These are phyloP conservation scores for Bretziella fagacearum DNA, from an alignment of 2,329 filamentous ascomycete genomes.

Conservation along the genomic window DNA sequence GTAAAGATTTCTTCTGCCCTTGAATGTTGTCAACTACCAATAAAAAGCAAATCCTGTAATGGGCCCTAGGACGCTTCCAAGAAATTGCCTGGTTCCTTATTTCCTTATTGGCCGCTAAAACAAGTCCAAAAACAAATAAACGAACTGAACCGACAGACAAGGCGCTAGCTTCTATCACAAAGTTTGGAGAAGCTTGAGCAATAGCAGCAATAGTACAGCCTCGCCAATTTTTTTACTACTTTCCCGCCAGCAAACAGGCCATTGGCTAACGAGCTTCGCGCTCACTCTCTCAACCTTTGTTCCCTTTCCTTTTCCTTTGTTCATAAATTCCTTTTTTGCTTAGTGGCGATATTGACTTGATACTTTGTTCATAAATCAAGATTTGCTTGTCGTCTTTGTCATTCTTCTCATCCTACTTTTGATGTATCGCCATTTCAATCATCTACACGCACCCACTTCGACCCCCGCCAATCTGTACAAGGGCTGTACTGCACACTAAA, in stretches of 20 bases:
- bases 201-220: slow-evolving; percentile 2
- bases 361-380: neutral
- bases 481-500: neutral
- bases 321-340: neutral
- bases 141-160: too few species aligned
- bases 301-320: neutral
- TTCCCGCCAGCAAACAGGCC: neutral
- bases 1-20: too few species aligned
- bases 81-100: too few species aligned
- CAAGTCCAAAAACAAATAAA: too few species aligned
- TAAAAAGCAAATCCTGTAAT: too few species aligned
- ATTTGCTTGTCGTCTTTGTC: neutral
- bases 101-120: too few species aligned
- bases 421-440: neutral
- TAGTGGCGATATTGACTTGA: too few species aligned
- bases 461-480: neutral
- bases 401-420: neutral
- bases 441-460: neutral
- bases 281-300: neutral
- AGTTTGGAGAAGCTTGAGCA: neutral
- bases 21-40: too few species aligned
- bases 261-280: neutral
- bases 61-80: too few species aligned
- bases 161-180: neutral
- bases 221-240: neutral